Evolutionary conservation across 352 stramenopile species (phyloP).

Genomic region (Phytopythium ostracodes): DNA sequence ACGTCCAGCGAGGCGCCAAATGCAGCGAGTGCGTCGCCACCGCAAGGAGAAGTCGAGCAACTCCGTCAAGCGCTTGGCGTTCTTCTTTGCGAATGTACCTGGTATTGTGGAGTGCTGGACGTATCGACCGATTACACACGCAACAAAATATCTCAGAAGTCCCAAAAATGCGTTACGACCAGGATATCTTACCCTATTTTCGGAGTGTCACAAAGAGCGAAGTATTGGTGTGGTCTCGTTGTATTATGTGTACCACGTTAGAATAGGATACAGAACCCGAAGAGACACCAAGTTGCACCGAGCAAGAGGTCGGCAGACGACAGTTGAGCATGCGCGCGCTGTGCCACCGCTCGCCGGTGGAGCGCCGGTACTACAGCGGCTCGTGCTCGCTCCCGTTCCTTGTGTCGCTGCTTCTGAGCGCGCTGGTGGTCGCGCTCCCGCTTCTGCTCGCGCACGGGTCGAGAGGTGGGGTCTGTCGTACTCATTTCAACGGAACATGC

Average conservation of each 20-base stretch:
- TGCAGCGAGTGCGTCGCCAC: background rate
- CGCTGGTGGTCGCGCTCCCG: conserved; percentile 42
- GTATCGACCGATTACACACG: background rate
- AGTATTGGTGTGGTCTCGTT: background rate
- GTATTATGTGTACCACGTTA: background rate
- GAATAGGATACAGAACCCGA: background rate
- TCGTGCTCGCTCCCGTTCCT: conserved; percentile 51
- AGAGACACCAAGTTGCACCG: background rate
- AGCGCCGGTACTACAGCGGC: conserved; percentile 55
- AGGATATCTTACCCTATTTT: background rate
- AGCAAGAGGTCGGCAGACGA: conserved; percentile 9
- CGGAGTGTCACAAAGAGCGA: background rate
- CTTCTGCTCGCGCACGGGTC: conserved; percentile 56
- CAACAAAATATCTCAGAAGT: background rate
- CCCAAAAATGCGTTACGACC: background rate
- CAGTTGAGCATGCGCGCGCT: conserved; percentile 32
- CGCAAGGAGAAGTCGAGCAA: background rate
- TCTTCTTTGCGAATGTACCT: background rate
- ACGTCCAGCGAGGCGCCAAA: background rate
- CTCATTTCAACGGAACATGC: background rate
- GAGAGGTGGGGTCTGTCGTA: conserved; percentile 24
- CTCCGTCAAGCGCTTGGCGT: background rate
- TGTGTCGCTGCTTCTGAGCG: conserved; percentile 31
- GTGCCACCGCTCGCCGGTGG: conserved; percentile 45
- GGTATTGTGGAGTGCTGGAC: conserved; percentile 1